Evolutionary conservation across 2,329 filamentous ascomycete species (phyloP), one percentile per base, ranked within the genome.

Genomic region (Moelleriella libera): DNA sequence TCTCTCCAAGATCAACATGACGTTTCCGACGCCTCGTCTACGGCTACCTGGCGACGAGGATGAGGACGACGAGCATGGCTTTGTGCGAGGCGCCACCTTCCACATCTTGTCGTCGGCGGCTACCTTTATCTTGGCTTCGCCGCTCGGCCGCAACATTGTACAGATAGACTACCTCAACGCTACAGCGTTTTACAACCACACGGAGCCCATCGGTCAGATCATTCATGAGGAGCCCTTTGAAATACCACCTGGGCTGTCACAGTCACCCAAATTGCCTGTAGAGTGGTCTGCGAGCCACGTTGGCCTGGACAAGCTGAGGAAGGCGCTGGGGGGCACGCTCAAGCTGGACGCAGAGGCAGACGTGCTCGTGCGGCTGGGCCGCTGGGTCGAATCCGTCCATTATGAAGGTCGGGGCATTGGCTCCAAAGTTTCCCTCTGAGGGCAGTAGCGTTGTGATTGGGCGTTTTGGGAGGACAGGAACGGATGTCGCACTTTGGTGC

Each of bases 101-200:
- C 88, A 97, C 65, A 65, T 97, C 46, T 74, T 92, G 52, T 85
- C 86, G 12, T 94, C 88, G 0, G 88, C 88, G 0, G 90, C 90
- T 4, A 80, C 83, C 1, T 96, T 98, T 63, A 81, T 78, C 0
- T 73, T 97, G 28, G 74, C 82, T 40, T 96, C 89, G 0, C 92
- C 92, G 0, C 70, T 97, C 7, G 66, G 71, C 41, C 69, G 80
- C 49, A 84, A 84, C 46, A 87, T 80, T 1, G 65, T 97, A 14
- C 85, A 80, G 55, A 76, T 98, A 52, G 86, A 87, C 39, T 74
- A 72, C 45, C 76, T 97, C 56, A 83, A 94, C 58, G 90, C 90
- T 6, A 88, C 83, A 1, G 88, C 92, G 0, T 83, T 80, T 51
- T 94, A 94, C 63, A 88, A 94, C 52, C 77, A 85, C 51, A 85